Evolutionary conservation across 2,329 filamentous ascomycete genomes (phyloP).

Genomic region (Alternaria sp.): DNA sequence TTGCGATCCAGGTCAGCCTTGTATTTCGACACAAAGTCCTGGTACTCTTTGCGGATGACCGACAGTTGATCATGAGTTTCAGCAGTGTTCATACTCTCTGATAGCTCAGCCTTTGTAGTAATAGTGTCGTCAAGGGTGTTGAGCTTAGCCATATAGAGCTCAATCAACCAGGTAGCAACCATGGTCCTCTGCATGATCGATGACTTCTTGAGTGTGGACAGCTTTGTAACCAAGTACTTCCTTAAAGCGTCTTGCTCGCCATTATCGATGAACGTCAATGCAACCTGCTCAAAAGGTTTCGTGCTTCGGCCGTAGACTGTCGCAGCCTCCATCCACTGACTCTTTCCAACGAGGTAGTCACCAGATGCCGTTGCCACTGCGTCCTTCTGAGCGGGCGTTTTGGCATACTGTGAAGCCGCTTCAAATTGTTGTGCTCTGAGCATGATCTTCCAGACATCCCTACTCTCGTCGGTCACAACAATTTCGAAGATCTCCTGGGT

Average conservation of each 20-base stretch:
- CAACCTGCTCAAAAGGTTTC: constrained; percentile 96
- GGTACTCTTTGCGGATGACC: constrained; percentile 78
- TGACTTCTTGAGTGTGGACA: constrained; percentile 81
- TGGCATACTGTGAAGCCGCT: constrained; percentile 84
- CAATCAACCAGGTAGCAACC: constrained; percentile 93
- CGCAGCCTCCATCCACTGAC: constrained; percentile 85
- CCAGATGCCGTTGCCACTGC: constrained; percentile 91
- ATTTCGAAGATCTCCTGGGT: constrained; percentile 92
- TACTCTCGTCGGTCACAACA: constrained; percentile 86
- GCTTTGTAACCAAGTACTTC: constrained; percentile 86
- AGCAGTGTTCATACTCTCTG: constrained; percentile 73
- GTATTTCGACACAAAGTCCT: constrained; percentile 86
- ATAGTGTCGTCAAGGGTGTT: constrained; percentile 95
- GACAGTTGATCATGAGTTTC: constrained; percentile 78
- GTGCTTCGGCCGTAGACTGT: constrained; percentile 92
- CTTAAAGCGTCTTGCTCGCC: constrained; percentile 89
- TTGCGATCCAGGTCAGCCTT: constrained; percentile 88
- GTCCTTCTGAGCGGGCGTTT: constrained; percentile 82
- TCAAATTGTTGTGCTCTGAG: constrained; percentile 88
- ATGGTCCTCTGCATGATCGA: constrained; percentile 92
- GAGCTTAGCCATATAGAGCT: constrained; percentile 96
- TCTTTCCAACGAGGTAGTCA: constrained; percentile 83
- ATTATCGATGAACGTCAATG: constrained; percentile 87
- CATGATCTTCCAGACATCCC: constrained; percentile 96
- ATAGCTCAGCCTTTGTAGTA: constrained; percentile 83